Evolutionary conservation across 2,329 filamentous ascomycete species (phyloP).

Genomic region (Ophiocordyceps unilateralis): DNA sequence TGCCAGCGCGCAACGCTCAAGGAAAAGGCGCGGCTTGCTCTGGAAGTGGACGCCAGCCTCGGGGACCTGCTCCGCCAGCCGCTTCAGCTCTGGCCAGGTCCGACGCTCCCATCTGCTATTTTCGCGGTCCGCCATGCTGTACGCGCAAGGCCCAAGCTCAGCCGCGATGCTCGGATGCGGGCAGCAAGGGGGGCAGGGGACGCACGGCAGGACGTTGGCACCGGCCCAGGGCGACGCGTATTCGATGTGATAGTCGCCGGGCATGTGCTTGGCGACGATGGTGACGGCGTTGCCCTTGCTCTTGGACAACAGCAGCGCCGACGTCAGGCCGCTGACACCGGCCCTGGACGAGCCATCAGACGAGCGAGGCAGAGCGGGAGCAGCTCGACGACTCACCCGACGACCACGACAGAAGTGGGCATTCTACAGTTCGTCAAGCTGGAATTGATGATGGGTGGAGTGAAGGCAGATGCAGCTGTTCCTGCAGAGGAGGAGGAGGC

Average conservation of each 20-base stretch:
- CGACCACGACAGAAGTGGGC: constrained; percentile 5
- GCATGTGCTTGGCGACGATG: constrained; percentile 75
- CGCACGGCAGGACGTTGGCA: constrained; percentile 60
- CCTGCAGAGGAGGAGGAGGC: background rate
- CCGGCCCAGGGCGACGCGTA: constrained; percentile 85
- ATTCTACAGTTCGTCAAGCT: background rate
- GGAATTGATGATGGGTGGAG: background rate
- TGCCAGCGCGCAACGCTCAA: background rate
- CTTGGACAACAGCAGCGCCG: constrained; percentile 29
- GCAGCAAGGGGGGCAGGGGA: constrained; percentile 5
- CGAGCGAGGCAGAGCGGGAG: background rate
- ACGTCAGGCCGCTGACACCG: constrained; percentile 33
- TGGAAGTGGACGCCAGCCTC: constrained; percentile 73
- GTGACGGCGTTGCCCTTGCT: constrained; percentile 36
- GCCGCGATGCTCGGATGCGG: background rate
- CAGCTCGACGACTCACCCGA: constrained; percentile 13
- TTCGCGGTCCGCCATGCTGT: constrained; percentile 24
- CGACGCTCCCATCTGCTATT: constrained; percentile 40
- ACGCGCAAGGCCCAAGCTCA: background rate
- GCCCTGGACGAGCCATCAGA: constrained; percentile 13
- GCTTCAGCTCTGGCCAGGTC: constrained; percentile 46
- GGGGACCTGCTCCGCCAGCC: constrained; percentile 45
- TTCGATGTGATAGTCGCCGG: constrained; percentile 80
- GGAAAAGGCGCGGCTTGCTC: constrained; percentile 20
- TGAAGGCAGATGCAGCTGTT: background rate